Evolutionary conservation across 129 eudicot genomes (phyloP), one percentile per base, ranked within the genome.

Genomic region (Helianthus annuus): DNA sequence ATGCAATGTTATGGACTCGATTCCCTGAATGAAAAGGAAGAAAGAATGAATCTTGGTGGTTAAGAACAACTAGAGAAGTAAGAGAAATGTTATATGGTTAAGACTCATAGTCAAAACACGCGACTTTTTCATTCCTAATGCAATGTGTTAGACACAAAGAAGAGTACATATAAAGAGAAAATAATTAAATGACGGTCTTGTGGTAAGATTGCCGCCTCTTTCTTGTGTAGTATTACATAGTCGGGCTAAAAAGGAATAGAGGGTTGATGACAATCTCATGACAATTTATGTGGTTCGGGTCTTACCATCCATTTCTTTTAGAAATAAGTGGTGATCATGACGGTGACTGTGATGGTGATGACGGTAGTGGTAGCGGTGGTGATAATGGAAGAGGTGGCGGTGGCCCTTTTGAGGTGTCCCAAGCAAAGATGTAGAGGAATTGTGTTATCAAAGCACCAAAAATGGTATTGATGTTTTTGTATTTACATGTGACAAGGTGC

Each of bases 401-500:
- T 71, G 72, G 77, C 64, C 77, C 82, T 78, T 45, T 45, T 17
- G 51, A 56, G 62, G 44, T 78, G 62, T 78, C 71, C 67, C 77
- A 78, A 63, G 66, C 22, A 48, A 78, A 70, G 59, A 64, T 53
- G 62, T 64, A 32, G 71, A 70, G 66, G 29, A 64, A 51, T 60
- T 77, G 76, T 38, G 68, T 7, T 54, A 55, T 44, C 9, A 70
- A 38, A 64, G 45, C 66, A 71, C 53, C 45, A 53, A 29, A 70
- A 11, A 44, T 54, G 70, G 69, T 22, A 78, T 56, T 78, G 77
- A 71, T 71, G 74, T 64, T 78, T 77, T 71, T 78, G 82, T 71
- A 78, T 71, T 64, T 65, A 44, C 68, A 64, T 71, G 77, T 78
- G 82, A 64, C 77, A 78, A 71, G 82, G 77, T 64, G 24, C 54